Base-by-base conservation (phyloP, 1,284 basidiomycete genomes). In the Crucibulum cyathiforme region DNA sequence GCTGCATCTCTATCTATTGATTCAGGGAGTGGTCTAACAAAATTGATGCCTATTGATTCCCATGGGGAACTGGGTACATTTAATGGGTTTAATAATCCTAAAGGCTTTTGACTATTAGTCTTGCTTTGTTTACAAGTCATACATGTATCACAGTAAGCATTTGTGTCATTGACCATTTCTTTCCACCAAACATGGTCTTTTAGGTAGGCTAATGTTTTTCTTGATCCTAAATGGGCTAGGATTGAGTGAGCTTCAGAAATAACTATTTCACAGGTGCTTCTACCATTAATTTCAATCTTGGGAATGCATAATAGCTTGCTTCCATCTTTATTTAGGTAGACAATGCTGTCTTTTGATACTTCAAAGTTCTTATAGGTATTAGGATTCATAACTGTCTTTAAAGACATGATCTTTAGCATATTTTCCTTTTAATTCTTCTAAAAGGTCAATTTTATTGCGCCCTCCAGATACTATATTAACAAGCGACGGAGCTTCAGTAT, bases 11-110 rank as follows among this genome's bases (percentile, higher is more conserved):
- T 47, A 38, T 71, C 69, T 19, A 61, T 59, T 0, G 74, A 76
- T 5, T 60, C 37, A 0, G 75, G 80, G 1, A 83, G 60, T 0
- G 76, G 77, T 4, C 80, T 77, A 0, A 82, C 72, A 54, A 82
- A 80, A 50, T 83, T 79, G 6, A 83, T 72, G 0, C 75, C 74
- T 1, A 82, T 72, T 2, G 65, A 47, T 34, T 75, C 67, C 75
- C 77, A 80, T 8, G 76, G 75, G 1, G 59, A n/a, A 0, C 39
- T 50, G 0, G 77, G 75, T 1, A 77, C 63, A 5, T 56, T 35
- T 0, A 79, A 63, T 1, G 75, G 67, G 19, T 76, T 65, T 3
- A 80, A 61, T 1, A 74, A 49, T 0, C 80, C 76, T 50, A 65
- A 74, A 0, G 74, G 72, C 47, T 58, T 62, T 36, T 74, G 70